phyloP scores from a whole-genome alignment of 176 grass and related monocot genomes.

The Oryza meridionalis region DNA sequence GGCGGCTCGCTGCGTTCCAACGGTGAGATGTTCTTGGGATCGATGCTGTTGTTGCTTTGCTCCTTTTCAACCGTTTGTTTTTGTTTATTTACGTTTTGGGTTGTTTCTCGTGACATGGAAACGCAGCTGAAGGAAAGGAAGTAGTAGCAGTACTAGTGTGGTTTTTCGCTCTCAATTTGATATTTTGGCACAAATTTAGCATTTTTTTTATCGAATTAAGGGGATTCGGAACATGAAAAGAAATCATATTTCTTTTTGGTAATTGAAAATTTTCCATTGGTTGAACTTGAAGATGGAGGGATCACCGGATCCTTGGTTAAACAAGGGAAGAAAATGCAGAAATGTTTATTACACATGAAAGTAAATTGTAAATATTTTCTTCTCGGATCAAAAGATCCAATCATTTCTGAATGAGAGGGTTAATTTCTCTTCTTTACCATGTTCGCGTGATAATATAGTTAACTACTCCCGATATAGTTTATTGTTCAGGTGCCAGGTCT shows the following conservation, averaged over 20 bases:
- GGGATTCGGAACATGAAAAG: constrained; percentile 9
- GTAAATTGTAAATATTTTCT: not conserved
- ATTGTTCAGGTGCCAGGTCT: not conserved
- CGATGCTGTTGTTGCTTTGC: not conserved
- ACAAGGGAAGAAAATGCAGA: not conserved
- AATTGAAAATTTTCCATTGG: not conserved
- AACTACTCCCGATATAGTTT: constrained; percentile 14
- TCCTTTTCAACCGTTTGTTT: not conserved
- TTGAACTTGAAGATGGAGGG: not conserved
- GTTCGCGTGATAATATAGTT: not conserved
- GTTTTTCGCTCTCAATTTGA: not conserved
- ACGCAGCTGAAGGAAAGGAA: not conserved
- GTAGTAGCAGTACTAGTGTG: not conserved
- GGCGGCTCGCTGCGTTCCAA: not conserved
- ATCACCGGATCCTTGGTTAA: not conserved
- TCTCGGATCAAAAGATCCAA: not conserved
- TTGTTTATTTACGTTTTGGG: not conserved
- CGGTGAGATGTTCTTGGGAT: constrained; percentile 44
- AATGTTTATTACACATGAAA: not conserved
- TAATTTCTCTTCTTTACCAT: not conserved
- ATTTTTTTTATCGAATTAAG: not conserved
- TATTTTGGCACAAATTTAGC: not conserved
- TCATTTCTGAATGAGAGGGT: not conserved
- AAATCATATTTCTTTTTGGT: not conserved
- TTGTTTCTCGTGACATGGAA: not conserved